These are phyloP conservation scores for Trebouxia sp. DNA, from an alignment of 139 green algal genomes.

Conservation along the genomic window DNA sequence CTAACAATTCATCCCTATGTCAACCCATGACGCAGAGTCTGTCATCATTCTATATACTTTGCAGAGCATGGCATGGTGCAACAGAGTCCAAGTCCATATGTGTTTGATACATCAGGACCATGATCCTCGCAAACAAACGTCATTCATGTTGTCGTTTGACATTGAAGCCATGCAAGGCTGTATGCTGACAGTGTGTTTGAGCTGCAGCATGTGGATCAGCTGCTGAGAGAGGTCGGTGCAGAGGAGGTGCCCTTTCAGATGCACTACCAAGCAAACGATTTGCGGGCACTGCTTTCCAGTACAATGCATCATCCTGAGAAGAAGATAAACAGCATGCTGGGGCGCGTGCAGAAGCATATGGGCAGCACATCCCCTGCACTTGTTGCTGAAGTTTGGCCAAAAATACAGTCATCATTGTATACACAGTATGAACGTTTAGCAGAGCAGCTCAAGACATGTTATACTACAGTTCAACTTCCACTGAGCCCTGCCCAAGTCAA, in stretches of 20 bases:
- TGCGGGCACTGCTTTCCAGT: slow-evolving; percentile 33
- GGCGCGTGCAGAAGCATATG: slow-evolving; percentile 52
- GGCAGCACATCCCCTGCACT: slow-evolving; percentile 39
- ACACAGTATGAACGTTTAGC: slow-evolving; percentile 36
- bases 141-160: background rate
- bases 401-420: slow-evolving; percentile 30
- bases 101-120: too few relatives aligned
- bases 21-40: too few relatives aligned
- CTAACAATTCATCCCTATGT: background rate
- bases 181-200: too few relatives aligned
- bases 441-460: slow-evolving; percentile 46
- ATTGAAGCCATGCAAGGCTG: background rate
- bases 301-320: slow-evolving; percentile 41
- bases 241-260: slow-evolving; percentile 50
- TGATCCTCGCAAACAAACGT: too few relatives aligned
- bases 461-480: slow-evolving; percentile 35
- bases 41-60: too few relatives aligned
- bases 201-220: slow-evolving; percentile 39
- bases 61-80: too few relatives aligned
- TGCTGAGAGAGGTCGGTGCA: slow-evolving; percentile 35
- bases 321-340: slow-evolving; percentile 36
- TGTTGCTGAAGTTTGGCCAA: slow-evolving; percentile 42
- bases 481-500: background rate
- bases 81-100: too few relatives aligned
- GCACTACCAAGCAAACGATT: slow-evolving; percentile 39